phyloP scores from a whole-genome alignment of 768 basidiomycete genomes.

The Termitomyces sp. region DNA sequence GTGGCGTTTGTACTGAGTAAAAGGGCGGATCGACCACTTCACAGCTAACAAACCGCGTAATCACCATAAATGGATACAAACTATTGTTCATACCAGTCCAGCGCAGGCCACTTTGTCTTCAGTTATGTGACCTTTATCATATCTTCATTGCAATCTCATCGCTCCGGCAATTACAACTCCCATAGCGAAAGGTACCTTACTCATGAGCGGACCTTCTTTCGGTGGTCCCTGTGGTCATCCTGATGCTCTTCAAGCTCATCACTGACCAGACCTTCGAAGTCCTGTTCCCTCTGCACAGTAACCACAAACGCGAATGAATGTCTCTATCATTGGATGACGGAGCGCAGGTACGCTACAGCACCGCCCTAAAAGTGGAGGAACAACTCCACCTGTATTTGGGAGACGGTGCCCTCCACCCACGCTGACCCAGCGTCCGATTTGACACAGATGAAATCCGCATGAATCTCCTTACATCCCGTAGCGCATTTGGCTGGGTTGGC shows the following conservation, averaged over 20 bases:
- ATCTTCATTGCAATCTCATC: slow-evolving; percentile 5
- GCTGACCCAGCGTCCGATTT: no score
- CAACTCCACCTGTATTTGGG: neutral
- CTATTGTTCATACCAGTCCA: slow-evolving; percentile 31
- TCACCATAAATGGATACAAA: slow-evolving; percentile 33
- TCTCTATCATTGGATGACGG: slow-evolving; percentile 32
- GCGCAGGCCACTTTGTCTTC: neutral
- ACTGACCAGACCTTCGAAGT: slow-evolving; percentile 17
- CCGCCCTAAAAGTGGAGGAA: neutral
- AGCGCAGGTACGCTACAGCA: slow-evolving; percentile 1
- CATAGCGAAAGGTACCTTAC: slow-evolving; percentile 9
- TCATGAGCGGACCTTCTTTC: slow-evolving; percentile 7
- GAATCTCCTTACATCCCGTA: slow-evolving; percentile 35
- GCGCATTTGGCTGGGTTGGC: slow-evolving; percentile 26
- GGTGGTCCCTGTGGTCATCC: slow-evolving; percentile 8
- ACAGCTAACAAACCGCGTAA: slow-evolving; percentile 33
- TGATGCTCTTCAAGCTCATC: slow-evolving; percentile 22
- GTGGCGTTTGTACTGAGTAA: no score
- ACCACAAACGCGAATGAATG: slow-evolving; percentile 22
- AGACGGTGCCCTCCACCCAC: no score
- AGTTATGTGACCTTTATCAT: slow-evolving; percentile 1
- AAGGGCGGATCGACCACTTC: slow-evolving; percentile 37
- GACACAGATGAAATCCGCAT: no score
- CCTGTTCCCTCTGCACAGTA: slow-evolving; percentile 2
- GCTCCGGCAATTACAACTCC: slow-evolving; percentile 8